Base-by-base conservation (phyloP, 1,139 yeast species). In the Debaryomyces fabryi region DNA sequence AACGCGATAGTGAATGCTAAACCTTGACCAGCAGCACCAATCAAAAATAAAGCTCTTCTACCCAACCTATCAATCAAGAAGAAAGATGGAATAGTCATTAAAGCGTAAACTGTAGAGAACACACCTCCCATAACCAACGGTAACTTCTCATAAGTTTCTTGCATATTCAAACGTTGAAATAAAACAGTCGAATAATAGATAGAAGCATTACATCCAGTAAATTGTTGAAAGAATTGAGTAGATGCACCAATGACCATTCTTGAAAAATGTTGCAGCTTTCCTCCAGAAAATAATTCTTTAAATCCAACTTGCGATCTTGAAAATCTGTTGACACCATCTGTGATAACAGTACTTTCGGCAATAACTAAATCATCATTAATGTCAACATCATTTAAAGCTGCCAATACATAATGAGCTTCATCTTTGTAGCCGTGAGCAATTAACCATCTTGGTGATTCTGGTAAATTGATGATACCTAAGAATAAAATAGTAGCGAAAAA, bases 371-470 rank as follows among this genome's bases (percentile, higher is more conserved):
- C 83, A 54, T 79, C 82, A 49, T 76, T 72, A 27, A 63, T 61
- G 18, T 55, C 55, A 39, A 69, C 57, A 42, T 63, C 71, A 43
- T 76, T 70, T 51, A 79, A 65, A 20, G 75, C 71, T 48, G 68
- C 71, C 55, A 79, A 69, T 15, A 77, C 63, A 44, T 62, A 58
- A 53, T 61, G 62, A 16, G 86, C 85, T 54, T 82, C 84, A 40
- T 76, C 75, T 50, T 69, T 67, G 54, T 80, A 73, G 45, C 77
- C 80, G 49, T 76, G 72, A 21, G 84, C 72, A 55, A 85, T 69
- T 55, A 86, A 74, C 88, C 88, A 86, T 72, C 92, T 80, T 52
- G 93, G 91, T 12, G 89, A 83, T 60, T 86, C 92, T 13, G 88
- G 88, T 59, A 81, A 71, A 46, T 60, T 60, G 39, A 64, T 48